Base-by-base conservation (phyloP, 257 asterid species). In the Fraxinus pennsylvanica region DNA sequence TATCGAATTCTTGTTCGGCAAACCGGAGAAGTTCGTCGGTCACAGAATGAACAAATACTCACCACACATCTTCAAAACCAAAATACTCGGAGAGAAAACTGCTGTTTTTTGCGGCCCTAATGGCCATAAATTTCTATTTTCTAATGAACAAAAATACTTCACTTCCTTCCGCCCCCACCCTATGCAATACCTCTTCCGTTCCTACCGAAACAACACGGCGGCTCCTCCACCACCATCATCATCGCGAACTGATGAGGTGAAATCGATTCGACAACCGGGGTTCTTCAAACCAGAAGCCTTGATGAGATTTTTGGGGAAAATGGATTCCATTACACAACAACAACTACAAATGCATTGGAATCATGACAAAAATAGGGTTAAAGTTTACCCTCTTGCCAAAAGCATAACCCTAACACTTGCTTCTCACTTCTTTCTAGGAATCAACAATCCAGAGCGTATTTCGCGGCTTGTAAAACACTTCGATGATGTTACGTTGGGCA, bases 41-140 rank as follows among this genome's bases (percentile, higher is more conserved):
- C 82, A 86, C 15, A 63, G 97, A 7, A 92, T 92, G 94, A 79
- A 29, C 27, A 92, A 82, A 21, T 86, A 89, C 80, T 92, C 96
- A 0, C 81, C 85, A 4, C 87, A 89, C 1, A 87, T 92, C 22
- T 92, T 92, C 82, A 89, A 84, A 75, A 92, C 97, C 0, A 89
- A 80, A 36, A 83, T 92, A 74, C 88, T 92, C 39, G 96, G 97
- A 52, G 97, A 89, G 78, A 90, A 90, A 77, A 90, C 92, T 6
- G 96, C 85, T 3, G 92, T 92, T 71, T 79, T 92, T 32, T 92
- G 97, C 35, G 97, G 96, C 69, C 91, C 94, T 1, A 79, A 75
- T 35, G 97, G 96, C 61, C 88, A 92, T 81, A 92, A 92, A 52
- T 92, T 90, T 85, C 83, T 92, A 45, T 92, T 92, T 83, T 74